Conservation (phyloP, 1,284 basidiomycete genomes). For the Rhodotorula sp. region DNA sequence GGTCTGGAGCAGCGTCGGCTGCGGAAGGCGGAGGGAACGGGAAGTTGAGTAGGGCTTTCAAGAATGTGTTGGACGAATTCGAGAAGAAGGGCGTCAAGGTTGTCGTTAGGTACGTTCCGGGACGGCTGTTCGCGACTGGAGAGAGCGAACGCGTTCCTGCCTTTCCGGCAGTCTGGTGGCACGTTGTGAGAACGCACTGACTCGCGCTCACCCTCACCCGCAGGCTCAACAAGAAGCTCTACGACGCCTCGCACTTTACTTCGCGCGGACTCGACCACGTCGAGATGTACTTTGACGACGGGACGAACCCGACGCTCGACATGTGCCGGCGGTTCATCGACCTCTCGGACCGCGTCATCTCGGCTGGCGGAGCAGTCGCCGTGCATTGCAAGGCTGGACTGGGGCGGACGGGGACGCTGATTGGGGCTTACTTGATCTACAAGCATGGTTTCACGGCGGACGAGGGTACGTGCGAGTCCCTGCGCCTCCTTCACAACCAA, state of each 20-base stretch:
- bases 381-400: slow-evolving; percentile 88
- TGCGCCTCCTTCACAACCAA: neutral
- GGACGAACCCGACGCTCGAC: slow-evolving; percentile 93
- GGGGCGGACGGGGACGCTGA: slow-evolving; percentile 88
- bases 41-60: slow-evolving; percentile 72
- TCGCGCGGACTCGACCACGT: slow-evolving; percentile 85
- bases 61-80: slow-evolving; percentile 89
- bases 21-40: slow-evolving; percentile 44
- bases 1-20: neutral
- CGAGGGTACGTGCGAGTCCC: slow-evolving; percentile 55
- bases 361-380: slow-evolving; percentile 55
- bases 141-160: neutral
- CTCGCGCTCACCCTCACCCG: neutral
- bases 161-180: neutral
- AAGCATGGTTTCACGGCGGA: slow-evolving; percentile 98
- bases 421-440: slow-evolving; percentile 97
- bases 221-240: slow-evolving; percentile 87
- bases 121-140: neutral
- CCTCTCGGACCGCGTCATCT: slow-evolving; percentile 73
- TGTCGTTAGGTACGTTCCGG: slow-evolving; percentile 61
- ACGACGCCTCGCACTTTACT: slow-evolving; percentile 79
- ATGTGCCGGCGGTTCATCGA: slow-evolving; percentile 89
- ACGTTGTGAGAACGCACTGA: neutral
- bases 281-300: slow-evolving; percentile 95
- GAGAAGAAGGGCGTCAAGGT: slow-evolving; percentile 79